Conservation (phyloP, 164 flowering plant genomes). For the Berberis vulgaris region DNA sequence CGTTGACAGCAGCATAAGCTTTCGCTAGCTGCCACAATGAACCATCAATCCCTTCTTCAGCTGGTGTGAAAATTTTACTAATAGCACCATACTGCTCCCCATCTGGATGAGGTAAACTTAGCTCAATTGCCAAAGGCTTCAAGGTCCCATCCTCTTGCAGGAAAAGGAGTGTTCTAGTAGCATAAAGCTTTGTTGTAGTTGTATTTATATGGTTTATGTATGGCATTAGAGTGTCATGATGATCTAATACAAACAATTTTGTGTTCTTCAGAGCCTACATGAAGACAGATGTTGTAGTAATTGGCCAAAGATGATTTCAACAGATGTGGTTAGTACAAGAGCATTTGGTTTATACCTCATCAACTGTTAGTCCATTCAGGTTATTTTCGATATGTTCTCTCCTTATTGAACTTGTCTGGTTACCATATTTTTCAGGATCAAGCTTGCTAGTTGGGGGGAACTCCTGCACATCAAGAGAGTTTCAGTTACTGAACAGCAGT, state of each 20-base stretch:
- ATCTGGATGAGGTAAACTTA: constrained; percentile 74
- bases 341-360: constrained; percentile 28
- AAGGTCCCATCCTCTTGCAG: constrained; percentile 66
- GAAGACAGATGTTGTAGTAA: not conserved
- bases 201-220: constrained; percentile 65
- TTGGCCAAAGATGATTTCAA: not conserved
- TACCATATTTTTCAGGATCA: constrained; percentile 52
- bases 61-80: constrained; percentile 62
- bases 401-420: constrained; percentile 54
- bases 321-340: too few species aligned
- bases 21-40: constrained; percentile 87
- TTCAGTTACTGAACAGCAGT: too few species aligned
- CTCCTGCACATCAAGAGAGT: constrained; percentile 31
- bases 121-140: constrained; percentile 80
- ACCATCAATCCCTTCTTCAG: constrained; percentile 45
- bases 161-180: constrained; percentile 64
- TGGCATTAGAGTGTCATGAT: constrained; percentile 80
- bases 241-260: constrained; percentile 72
- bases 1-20: constrained; percentile 83
- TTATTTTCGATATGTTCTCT: constrained; percentile 43
- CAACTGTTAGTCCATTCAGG: constrained; percentile 55
- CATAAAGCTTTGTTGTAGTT: constrained; percentile 63
- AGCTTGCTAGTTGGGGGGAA: constrained; percentile 82
- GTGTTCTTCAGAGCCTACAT: constrained; percentile 39
- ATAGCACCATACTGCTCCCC: constrained; percentile 57